Evolutionary conservation across 257 asterid species (phyloP), one percentile per base, ranked within the genome.

Genomic region (Ilex asprella): DNA sequence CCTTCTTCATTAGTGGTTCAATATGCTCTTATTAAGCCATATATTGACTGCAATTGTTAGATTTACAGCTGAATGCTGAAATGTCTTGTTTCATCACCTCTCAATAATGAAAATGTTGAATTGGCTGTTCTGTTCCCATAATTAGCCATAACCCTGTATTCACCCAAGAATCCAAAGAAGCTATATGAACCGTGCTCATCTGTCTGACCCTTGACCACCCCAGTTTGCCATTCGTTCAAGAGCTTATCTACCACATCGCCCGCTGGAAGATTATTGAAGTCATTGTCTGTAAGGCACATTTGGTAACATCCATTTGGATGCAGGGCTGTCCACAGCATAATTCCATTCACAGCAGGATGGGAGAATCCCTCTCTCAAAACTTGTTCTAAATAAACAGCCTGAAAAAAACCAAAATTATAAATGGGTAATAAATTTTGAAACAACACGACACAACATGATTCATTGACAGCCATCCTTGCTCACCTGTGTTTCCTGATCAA

Each of bases 271-370:
- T 83, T 83, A 10, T 72, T 52, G 30, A 83, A 73, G 13, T 72
- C 63, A 2, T 59, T 57, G 59, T 83, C 84, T 2, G 89, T 78
- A 2, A 83, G 82, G 74, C 89, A 83, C 89, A 83, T 83, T 70
- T 74, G 78, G 69, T 80, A 83, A 67, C 89, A 83, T 30, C 78
- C 77, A 13, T 70, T 66, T 54, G 70, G 63, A 60, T 68, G 60
- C 9, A 77, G 51, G 30, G 89, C 84, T 21, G 79, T 60, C 89
- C 89, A 83, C 3, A 83, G 39, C 74, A 83, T 78, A 54, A 83
- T 80, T 60, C 89, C 89, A 43, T 71, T 67, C 32, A 83, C 86
- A 0, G 81, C 72, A 39, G 84, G 79, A 70, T 83, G 86, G 32
- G 86, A 78, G 58, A 70, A 83, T 8, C 70, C 81, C 63, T 83